Evolutionary conservation across 345 rosid genomes (phyloP), one percentile per base, ranked within the genome.

Genomic region (Turritis glabra): DNA sequence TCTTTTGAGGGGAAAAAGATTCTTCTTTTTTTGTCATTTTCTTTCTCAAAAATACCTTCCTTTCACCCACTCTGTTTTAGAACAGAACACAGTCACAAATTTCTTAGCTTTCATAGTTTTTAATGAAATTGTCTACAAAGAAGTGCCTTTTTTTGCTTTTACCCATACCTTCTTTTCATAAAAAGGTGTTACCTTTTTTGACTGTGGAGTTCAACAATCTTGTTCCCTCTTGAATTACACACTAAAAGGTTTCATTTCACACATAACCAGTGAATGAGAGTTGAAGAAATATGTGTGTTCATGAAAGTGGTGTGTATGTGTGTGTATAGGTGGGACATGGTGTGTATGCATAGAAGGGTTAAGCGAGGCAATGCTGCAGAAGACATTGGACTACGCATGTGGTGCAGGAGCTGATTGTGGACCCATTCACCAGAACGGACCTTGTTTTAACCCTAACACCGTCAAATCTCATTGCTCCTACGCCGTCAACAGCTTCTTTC

Each of bases 361-460:
- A 81, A 30, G 75, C 44, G 90, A 89, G 14, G 8, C 85, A 35
- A 80, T 15, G 32, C 80, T 92, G 44, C 99, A 95, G 74, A 90
- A 88, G 80, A 78, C 97, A 21, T 40, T 95, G 74, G 99, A 95
- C 84, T 95, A 88, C 73, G 97, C 99, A 1, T 95, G 99, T 79
- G 97, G 99, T 38, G 91, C 93, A 48, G 99, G 99, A 14, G 97
- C 97, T 23, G 99, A 95, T 70, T 95, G 99, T 76, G 58, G n/a
- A 75, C 96, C 96, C 15, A 68, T 80, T 77, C 89, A 87, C 72
- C 60, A 80, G 32, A 85, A 40, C 17, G 95, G 91, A 13, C 74
- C 84, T 50, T 95, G 99, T 53, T 95, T 68, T 74, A 74, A 76
- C 29, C 97, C 99, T 26, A 87, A 90, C 86, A 84, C 82, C 29